A percentile compares a stretch with the other conserved stretches of the same genome.
Evolutionary conservation across 352 stramenopile species (phyloP).

Genomic region (Aphanomyces stellatus): DNA sequence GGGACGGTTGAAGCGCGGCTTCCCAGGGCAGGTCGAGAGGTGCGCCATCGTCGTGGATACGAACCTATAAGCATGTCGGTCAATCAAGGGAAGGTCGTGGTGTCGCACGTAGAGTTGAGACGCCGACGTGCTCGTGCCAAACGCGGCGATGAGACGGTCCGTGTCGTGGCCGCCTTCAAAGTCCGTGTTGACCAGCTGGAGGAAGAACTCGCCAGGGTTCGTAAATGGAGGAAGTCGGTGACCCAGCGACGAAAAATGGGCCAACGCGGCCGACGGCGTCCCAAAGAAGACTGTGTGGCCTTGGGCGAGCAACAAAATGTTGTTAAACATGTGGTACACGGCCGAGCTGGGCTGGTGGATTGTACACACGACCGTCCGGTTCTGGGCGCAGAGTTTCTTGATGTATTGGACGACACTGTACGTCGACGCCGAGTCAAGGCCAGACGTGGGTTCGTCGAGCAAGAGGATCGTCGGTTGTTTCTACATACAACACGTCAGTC

Average conservation of each 20-base stretch:
- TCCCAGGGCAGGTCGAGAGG: too few relatives aligned
- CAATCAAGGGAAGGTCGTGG: conserved; percentile 22
- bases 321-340: conserved; percentile 55
- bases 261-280: conserved; percentile 28
- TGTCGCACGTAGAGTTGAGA: conserved; percentile 18
- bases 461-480: conserved; percentile 62
- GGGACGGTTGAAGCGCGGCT: conserved; percentile 22
- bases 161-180: conserved; percentile 40
- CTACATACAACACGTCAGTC: too few relatives aligned
- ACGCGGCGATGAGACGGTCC: conserved; percentile 23
- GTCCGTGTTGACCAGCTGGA: conserved; percentile 45
- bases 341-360: conserved; percentile 62
- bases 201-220: conserved; percentile 49
- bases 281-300: conserved; percentile 78
- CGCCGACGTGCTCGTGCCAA: conserved; percentile 18
- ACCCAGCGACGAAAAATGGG: conserved; percentile 29
- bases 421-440: conserved; percentile 39
- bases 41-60: not conserved
- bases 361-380: conserved; percentile 46
- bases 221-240: conserved; percentile 37
- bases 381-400: conserved; percentile 26
- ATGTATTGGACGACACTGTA: conserved; percentile 45
- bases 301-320: conserved; percentile 43
- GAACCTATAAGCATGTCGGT: not conserved
- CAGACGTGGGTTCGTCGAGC: conserved; percentile 67